Evolutionary conservation across 768 basidiomycete species (phyloP), one percentile per base, ranked within the genome.

Genomic region (Boletus edulis): DNA sequence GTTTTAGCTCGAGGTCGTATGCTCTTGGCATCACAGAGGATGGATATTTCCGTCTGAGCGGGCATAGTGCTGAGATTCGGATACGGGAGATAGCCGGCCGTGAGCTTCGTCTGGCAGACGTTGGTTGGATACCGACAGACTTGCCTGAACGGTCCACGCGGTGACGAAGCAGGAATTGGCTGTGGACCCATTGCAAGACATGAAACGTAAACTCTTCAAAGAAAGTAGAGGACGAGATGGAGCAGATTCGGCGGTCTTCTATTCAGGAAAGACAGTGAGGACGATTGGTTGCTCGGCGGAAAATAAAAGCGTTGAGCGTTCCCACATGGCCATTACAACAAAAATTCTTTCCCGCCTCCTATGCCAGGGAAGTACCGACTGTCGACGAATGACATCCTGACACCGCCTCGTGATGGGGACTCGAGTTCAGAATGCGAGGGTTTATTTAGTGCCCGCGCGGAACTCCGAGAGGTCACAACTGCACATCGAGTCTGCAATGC

Each of bases 61-160:
- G 48, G 39, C 13, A 29, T 59, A 60, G 39, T 41, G 44, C 56
- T 46, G 49, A 42, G 45, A 20, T 46, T 12, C 20, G 8, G 3
- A 39, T 37, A 22, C 32, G 22, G 41, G 15, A 41, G 49, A 43
- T 46, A 11, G 20, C 11, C 45, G 45, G 31, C 5, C 18, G 18
- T 39, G 38, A 34, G 4, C 4, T 2, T 5, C 18, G 27, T 22
- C 6, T n/a, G n/a, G n/a, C 15, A 18, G 42, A 32, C 12, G 15
- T 42, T 31, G 12, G 20, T 55, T 39, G 37, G 18, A 24, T 18
- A 27, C 12, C 5, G 9, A 13, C 7, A 22, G 34, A 32, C 9
- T 5, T 56, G 38, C 31, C 20, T 24, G 11, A 14, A 4, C 7
- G 29, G 32, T 20, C n/a, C 31, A 46, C 45, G 27, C 27, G 8